Conservation (phyloP, 106 monocot genomes). For the Dioscorea zingiberensis region DNA sequence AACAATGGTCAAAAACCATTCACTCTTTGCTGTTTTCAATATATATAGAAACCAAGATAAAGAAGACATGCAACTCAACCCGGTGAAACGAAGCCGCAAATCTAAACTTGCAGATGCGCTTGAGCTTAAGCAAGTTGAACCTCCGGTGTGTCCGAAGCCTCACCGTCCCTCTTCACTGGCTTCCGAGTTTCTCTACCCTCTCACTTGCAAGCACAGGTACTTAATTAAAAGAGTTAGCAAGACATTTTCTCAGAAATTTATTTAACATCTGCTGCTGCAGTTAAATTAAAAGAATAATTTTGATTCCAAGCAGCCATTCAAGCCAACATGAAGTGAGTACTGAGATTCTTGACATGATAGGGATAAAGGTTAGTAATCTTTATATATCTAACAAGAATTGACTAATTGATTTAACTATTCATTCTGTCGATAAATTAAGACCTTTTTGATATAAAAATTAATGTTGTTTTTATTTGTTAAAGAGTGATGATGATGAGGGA, state of each 20-base stretch:
- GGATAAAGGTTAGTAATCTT: constrained; percentile 12
- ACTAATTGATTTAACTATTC: no score
- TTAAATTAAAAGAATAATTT: background rate
- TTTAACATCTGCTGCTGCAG: background rate
- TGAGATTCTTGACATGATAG: constrained; percentile 13
- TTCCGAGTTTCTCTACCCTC: constrained; percentile 17
- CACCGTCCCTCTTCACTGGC: background rate
- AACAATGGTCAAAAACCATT: background rate
- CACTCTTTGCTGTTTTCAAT: background rate
- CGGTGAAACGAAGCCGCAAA: background rate
- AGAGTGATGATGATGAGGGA: constrained; percentile 13
- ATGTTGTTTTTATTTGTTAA: no score
- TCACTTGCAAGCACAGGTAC: constrained; percentile 23
- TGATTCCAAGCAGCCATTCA: constrained; percentile 4
- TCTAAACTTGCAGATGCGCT: background rate
- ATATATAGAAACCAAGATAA: background rate
- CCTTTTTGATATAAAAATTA: no score
- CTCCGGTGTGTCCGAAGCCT: constrained; percentile 18
- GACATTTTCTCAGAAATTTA: no score
- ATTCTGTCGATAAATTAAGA: no score
- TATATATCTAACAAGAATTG: background rate
- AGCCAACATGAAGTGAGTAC: constrained; percentile 10
- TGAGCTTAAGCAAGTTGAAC: constrained; percentile 2
- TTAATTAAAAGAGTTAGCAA: no score
- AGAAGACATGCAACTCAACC: background rate